A percentile compares a stretch with the other conserved stretches of the same genome.
phyloP scores from a whole-genome alignment of 1,284 basidiomycete genomes.

The Inonotus hispidus region DNA sequence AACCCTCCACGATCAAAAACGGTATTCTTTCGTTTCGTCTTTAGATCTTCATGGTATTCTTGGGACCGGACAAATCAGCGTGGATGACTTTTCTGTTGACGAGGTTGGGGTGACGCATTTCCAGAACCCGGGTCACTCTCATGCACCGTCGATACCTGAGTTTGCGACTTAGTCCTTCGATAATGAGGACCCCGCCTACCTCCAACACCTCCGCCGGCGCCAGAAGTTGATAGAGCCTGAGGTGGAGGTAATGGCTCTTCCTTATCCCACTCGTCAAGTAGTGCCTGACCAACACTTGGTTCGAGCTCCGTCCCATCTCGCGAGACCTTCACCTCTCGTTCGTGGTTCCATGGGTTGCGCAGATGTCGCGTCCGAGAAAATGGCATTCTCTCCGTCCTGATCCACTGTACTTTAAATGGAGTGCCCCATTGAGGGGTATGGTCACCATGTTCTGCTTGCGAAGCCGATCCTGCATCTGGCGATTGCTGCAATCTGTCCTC shows the following conservation, averaged over 20 bases:
- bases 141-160: neutral
- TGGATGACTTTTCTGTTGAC: neutral
- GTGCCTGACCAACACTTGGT: constrained; percentile 65
- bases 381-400: constrained; percentile 68
- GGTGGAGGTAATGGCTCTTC: constrained; percentile 7
- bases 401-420: constrained; percentile 84
- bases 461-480: neutral
- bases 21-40: too few species aligned
- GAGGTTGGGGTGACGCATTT: neutral
- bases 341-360: constrained; percentile 91
- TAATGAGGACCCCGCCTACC: neutral
- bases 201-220: neutral
- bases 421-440: constrained; percentile 48
- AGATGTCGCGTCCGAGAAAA: constrained; percentile 76
- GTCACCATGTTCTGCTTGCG: constrained; percentile 6
- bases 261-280: constrained; percentile 74
- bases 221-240: neutral
- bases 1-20: neutral
- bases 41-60: neutral
- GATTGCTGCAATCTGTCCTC: neutral
- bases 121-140: neutral
- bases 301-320: constrained; percentile 92
- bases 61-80: neutral
- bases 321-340: constrained; percentile 86
- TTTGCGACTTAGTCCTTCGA: neutral